Conservation (phyloP, 257 asterid species). For the Gynochthodes officinalis region DNA sequence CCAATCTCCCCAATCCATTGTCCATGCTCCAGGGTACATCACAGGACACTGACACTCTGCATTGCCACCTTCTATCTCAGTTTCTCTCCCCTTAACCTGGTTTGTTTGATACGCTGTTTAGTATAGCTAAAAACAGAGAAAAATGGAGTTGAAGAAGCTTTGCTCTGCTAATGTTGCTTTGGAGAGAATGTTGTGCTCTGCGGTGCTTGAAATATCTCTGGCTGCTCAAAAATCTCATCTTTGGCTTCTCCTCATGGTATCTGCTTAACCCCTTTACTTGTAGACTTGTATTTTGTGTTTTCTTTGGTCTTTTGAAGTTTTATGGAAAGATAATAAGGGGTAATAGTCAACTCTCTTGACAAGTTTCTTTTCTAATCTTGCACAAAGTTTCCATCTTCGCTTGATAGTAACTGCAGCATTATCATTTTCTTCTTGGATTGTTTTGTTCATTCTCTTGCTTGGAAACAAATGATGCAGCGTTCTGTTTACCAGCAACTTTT, state of each 20-base stretch:
- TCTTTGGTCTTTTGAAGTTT: no score
- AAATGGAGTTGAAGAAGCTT: constrained; percentile 31
- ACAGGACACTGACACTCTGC: background rate
- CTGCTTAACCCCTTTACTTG: constrained; percentile 19
- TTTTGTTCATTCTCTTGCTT: no score
- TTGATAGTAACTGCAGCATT: background rate
- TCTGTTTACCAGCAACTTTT: background rate
- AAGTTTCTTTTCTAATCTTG: no score
- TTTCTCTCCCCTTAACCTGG: background rate
- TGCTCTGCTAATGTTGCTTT: constrained; percentile 24
- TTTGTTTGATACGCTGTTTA: background rate
- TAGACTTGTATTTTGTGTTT: background rate
- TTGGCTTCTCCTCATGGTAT: constrained; percentile 42
- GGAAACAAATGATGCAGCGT: background rate
- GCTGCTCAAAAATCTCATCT: constrained; percentile 28
- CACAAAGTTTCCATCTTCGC: background rate
- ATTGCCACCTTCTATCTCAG: background rate
- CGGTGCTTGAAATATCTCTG: constrained; percentile 25
- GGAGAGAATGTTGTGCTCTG: constrained; percentile 28
- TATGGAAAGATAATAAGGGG: no score
- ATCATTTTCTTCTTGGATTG: background rate
- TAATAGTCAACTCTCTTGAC: no score
- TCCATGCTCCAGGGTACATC: background rate
- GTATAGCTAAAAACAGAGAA: background rate
- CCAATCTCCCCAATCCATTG: background rate